These are phyloP conservation scores for Cyclocybe aegerita DNA, from an alignment of 768 basidiomycete genomes.

Conservation along the genomic window DNA sequence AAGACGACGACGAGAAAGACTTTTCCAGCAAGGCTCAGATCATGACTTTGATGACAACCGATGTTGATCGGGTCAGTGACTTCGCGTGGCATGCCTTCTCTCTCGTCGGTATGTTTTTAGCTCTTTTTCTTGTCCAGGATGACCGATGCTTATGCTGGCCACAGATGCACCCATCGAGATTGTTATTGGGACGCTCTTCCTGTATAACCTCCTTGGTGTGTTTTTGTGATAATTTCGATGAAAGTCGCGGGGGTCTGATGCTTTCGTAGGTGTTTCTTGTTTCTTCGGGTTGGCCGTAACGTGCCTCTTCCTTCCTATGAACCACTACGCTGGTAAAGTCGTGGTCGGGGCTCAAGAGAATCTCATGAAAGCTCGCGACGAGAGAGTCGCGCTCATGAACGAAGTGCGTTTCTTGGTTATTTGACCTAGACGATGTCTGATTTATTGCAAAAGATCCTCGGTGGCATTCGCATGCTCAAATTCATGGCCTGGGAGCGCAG, in stretches of 20 bases:
- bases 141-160: neutral
- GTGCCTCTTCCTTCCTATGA: conserved; percentile 71
- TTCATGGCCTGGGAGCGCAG: conserved; percentile 96
- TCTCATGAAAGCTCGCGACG: conserved; percentile 89
- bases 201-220: conserved; percentile 75
- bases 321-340: conserved; percentile 81
- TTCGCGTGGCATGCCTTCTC: conserved; percentile 79
- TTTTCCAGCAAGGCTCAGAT: conserved; percentile 75
- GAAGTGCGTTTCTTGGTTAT: conserved; percentile 36
- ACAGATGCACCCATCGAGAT: conserved; percentile 80
- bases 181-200: conserved; percentile 66
- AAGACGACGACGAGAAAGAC: conserved; percentile 52
- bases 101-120: conserved; percentile 54
- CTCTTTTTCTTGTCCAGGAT: neutral
- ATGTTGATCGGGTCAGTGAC: conserved; percentile 87
- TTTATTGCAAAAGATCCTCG: conserved; percentile 56
- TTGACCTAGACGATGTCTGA: neutral
- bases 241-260: neutral
- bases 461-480: conserved; percentile 92
- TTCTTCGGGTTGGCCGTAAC: conserved; percentile 79
- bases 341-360: conserved; percentile 79
- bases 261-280: conserved; percentile 54
- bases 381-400: conserved; percentile 90
- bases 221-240: conserved; percentile 6
- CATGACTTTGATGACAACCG: conserved; percentile 96